phyloP scores from a whole-genome alignment of 2,329 filamentous ascomycete genomes.

The Teratosphaeria pseudoeucalypti region DNA sequence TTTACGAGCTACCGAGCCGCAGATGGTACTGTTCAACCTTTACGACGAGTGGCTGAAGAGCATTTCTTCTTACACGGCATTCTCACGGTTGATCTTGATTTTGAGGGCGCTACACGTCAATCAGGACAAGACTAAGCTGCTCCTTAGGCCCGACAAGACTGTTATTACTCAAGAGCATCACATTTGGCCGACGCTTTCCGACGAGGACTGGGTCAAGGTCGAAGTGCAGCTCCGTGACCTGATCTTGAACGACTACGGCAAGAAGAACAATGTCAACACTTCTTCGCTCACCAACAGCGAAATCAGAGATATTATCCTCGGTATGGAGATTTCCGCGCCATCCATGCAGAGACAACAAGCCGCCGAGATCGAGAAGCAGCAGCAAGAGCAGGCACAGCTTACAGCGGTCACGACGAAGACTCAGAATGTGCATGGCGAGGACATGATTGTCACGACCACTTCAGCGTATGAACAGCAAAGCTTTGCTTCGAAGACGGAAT shows the following conservation, averaged over 20 bases:
- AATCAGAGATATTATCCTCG: conserved; percentile 94
- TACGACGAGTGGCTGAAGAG: conserved; percentile 99
- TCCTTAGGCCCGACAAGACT: conserved; percentile 90
- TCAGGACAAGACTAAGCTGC: conserved; percentile 93
- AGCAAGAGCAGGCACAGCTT: conserved; percentile 90
- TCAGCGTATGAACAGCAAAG: conserved; percentile 97
- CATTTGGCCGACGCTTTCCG: conserved; percentile 89
- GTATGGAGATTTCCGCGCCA: conserved; percentile 98
- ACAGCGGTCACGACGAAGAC: conserved; percentile 98
- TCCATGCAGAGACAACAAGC: conserved; percentile 98
- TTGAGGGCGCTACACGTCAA: conserved; percentile 93
- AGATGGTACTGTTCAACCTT: conserved; percentile 98
- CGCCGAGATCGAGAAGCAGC: conserved; percentile 97
- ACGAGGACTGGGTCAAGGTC: conserved; percentile 99
- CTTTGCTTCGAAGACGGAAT: conserved; percentile 97
- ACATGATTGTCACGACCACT: conserved; percentile 96
- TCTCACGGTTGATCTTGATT: conserved; percentile 89
- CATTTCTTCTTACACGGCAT: conserved; percentile 96
- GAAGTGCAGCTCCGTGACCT: conserved; percentile 91
- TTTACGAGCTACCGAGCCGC: conserved; percentile 90
- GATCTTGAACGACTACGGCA: conserved; percentile 96
- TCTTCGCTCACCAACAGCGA: conserved; percentile 93
- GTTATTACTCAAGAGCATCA: conserved; percentile 98
- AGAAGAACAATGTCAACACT: conserved; percentile 99
- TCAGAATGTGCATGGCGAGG: conserved; percentile 90